A percentile compares a stretch with the other conserved stretches of the same genome.
Conservation (phyloP, 805 yeast species). For the Ogataea saltuana region DNA sequence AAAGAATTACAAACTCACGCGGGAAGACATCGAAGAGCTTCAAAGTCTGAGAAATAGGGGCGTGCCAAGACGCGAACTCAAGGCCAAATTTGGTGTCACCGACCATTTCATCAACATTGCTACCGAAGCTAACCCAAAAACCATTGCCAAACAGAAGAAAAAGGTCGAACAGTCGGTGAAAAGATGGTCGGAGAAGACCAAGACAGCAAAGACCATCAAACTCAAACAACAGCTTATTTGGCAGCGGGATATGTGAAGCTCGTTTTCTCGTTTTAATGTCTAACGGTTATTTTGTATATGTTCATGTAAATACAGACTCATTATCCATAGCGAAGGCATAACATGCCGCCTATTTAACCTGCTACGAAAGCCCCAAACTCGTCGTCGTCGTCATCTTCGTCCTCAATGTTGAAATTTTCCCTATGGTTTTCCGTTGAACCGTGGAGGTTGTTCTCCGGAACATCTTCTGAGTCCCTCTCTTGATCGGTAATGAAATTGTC, state of each 20-base stretch:
- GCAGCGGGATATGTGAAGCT: conserved; percentile 26
- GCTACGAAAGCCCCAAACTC: conserved; percentile 35
- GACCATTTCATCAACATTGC: conserved; percentile 35
- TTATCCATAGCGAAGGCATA: conserved; percentile 4
- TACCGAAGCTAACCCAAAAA: conserved; percentile 28
- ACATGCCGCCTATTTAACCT: conserved; percentile 3
- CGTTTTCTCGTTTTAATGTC: conserved; percentile 1
- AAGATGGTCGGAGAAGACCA: conserved; percentile 31
- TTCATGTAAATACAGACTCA: conserved; percentile 10
- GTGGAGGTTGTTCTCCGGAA: background rate
- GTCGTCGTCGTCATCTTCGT: conserved; percentile 20
- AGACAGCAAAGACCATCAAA: conserved; percentile 26
- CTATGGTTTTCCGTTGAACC: conserved; percentile 3
- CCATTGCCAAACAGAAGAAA: conserved; percentile 21
- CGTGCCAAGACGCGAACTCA: conserved; percentile 32
- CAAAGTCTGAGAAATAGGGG: conserved; percentile 35
- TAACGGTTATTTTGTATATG: conserved; percentile 3
- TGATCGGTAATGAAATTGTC: conserved; percentile 11
- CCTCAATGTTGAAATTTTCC: conserved; percentile 10
- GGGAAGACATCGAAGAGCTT: conserved; percentile 30
- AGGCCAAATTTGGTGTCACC: conserved; percentile 32
- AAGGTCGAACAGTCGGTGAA: conserved; percentile 22
- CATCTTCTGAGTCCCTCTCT: background rate
- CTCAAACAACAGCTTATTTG: conserved; percentile 26
- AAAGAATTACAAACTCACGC: conserved; percentile 29